Conservation (phyloP, 495 filamentous ascomycete species). For the Achaetomiella virescens region DNA sequence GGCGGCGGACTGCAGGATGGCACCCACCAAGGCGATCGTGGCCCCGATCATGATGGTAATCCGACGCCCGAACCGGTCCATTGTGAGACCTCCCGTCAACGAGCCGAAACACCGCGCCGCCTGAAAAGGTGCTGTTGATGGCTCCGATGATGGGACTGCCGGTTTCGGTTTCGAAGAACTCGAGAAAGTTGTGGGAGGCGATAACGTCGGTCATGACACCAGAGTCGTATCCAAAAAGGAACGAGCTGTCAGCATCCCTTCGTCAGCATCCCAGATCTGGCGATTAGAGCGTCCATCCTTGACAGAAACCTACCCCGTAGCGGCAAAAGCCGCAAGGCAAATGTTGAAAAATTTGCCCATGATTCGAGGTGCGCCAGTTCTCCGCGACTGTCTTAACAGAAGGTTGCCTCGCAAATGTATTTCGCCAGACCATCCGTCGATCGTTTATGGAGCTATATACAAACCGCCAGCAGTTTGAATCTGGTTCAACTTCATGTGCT, state of each 20-base stretch:
- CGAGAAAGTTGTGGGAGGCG: constrained; percentile 32
- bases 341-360: constrained; percentile 45
- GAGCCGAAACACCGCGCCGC: constrained; percentile 35
- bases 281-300: not conserved
- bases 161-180: constrained; percentile 5
- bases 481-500: too few species aligned
- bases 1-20: constrained; percentile 43
- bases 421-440: not conserved
- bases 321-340: constrained; percentile 39
- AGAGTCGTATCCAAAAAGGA: constrained; percentile 49
- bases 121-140: constrained; percentile 26
- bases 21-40: constrained; percentile 46
- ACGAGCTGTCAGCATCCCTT: constrained; percentile 22
- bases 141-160: constrained; percentile 13
- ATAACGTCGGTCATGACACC: constrained; percentile 53
- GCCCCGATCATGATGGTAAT: constrained; percentile 49
- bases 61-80: constrained; percentile 38
- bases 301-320: constrained; percentile 30
- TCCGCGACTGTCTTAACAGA: too few species aligned
- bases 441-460: too few species aligned
- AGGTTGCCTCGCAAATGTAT: not conserved
- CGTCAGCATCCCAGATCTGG: not conserved
- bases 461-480: too few species aligned
- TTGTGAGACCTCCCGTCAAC: constrained; percentile 24
- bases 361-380: not conserved